These are phyloP conservation scores for Sporisorium graminicola DNA, from an alignment of 1,284 basidiomycete species.

Conservation along the genomic window DNA sequence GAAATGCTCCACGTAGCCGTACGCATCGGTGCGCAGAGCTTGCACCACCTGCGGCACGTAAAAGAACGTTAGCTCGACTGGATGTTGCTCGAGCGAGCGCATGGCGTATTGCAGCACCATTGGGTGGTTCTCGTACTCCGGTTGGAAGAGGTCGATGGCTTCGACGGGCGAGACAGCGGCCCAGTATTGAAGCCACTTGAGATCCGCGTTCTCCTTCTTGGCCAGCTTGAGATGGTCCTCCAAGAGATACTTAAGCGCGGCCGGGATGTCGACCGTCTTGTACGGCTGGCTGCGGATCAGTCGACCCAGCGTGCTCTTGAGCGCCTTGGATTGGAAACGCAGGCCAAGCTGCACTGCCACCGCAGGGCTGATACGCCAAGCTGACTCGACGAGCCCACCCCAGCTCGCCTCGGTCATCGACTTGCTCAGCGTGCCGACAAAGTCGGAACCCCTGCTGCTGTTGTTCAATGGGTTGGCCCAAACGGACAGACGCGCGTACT, in stretches of 20 bases:
- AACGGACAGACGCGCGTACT: slow-evolving; percentile 85
- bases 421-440: slow-evolving; percentile 61
- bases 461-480: slow-evolving; percentile 92
- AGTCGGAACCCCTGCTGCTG: slow-evolving; percentile 72
- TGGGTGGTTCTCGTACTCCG: slow-evolving; percentile 77
- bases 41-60: slow-evolving; percentile 99
- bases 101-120: slow-evolving; percentile 95
- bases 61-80: slow-evolving; percentile 96
- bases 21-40: slow-evolving; percentile 84
- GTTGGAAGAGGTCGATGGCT: slow-evolving; percentile 63
- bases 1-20: slow-evolving; percentile 89
- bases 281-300: slow-evolving; percentile 82
- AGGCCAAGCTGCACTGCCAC: slow-evolving; percentile 86
- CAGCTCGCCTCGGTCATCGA: slow-evolving; percentile 77
- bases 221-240: slow-evolving; percentile 85
- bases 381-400: slow-evolving; percentile 77
- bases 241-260: slow-evolving; percentile 83
- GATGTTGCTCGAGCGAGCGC: slow-evolving; percentile 92
- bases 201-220: slow-evolving; percentile 48
- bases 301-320: slow-evolving; percentile 80
- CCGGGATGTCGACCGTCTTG: slow-evolving; percentile 80
- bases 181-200: slow-evolving; percentile 87
- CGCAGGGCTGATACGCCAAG: slow-evolving; percentile 86
- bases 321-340: slow-evolving; percentile 80
- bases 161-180: slow-evolving; percentile 85